Evolutionary conservation across 1,284 basidiomycete genomes (phyloP).

Genomic region (Coniophora puteana): DNA sequence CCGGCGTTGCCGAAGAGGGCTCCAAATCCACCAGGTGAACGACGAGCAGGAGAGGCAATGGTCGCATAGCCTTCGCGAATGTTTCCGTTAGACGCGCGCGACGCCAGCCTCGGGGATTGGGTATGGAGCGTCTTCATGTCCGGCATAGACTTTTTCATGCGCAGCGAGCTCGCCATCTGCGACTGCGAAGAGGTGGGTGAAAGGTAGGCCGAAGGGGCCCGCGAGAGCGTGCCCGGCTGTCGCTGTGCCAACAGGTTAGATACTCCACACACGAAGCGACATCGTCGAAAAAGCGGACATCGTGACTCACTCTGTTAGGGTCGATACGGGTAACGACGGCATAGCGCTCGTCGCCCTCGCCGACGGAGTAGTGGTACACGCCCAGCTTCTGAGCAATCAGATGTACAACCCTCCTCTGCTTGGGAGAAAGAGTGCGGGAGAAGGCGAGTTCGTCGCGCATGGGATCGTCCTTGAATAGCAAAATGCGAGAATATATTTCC

Average conservation of each 20-base stretch:
- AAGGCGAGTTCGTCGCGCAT: conserved; percentile 98
- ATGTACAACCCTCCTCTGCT: conserved; percentile 91
- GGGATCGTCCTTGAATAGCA: conserved; percentile 96
- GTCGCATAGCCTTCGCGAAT: conserved; percentile 90
- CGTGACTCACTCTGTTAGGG: conserved; percentile 63
- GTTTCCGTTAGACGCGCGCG: conserved; percentile 87
- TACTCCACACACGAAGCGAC: conserved; percentile 10
- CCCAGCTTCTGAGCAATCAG: conserved; percentile 95
- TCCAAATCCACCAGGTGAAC: conserved; percentile 67
- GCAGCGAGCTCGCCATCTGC: conserved; percentile 51
- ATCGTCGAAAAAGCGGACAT: conserved; percentile 17
- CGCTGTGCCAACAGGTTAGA: conserved; percentile 26
- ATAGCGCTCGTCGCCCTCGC: conserved; percentile 89
- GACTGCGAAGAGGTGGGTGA: conserved; percentile 48
- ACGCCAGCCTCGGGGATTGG: conserved; percentile 74
- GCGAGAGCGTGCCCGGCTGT: conserved; percentile 62
- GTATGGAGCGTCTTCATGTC: conserved; percentile 84
- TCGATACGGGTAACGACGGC: conserved; percentile 90
- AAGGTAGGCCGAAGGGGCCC: conserved; percentile 71
- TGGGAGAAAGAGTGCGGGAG: conserved; percentile 79
- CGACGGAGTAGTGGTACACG: conserved; percentile 91
- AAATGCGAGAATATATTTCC: conserved; percentile 95
- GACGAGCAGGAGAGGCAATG: conserved; percentile 76
- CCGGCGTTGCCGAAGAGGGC: conserved; percentile 57
- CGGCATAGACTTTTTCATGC: conserved; percentile 96